Base-by-base conservation (phyloP, 495 filamentous ascomycete genomes). In the Physcia stellaris region DNA sequence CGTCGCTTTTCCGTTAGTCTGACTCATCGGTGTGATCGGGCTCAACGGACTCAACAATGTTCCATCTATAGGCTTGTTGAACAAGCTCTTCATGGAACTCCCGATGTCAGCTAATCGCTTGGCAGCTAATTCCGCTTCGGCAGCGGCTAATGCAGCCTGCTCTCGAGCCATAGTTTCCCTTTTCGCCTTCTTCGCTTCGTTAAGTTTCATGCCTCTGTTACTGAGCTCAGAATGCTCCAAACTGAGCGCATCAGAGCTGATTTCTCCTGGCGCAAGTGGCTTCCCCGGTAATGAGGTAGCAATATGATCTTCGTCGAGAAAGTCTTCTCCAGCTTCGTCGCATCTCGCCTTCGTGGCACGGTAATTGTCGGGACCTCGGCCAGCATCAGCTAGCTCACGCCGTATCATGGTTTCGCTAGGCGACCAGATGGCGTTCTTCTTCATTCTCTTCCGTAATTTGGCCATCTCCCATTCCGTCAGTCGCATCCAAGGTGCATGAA, bases 361-460 rank as follows among this genome's bases (percentile, higher is more conserved):
- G 48, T 82, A 93, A 12, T 73, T 73, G 28, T 84, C 82, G 47
- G 75, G 58, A 4, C 92, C 90, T 27, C 90, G 79, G 11, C 79
- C 80, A 15, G 83, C 65, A 6, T 69, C 63, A 31, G 77, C 78
- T 6, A 98, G 69, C 55, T 96, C 86, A 10, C 87, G 73, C 17
- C 85, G 73, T 31, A 96, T 88, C 90, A 98, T 98, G 0, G 92
- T 93, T 44, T 92, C 84, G 48, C 84, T 93, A 0, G 90, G 90
- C 26, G 78, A 78, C 90, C 90, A 98, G 5, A 86, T 76, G 0
- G 88, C 83, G 49, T 98, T 98, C 70, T 98, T 98, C 64, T 98
- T 98, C 90, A 98, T 98, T 37, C 84, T 73, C 61, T 96, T 96
- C 32, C 90, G 70, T 11, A 98, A 65, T 35, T 77, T 78, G 3